phyloP scores from a whole-genome alignment of 768 basidiomycete genomes.

The Lactarius evosmus region DNA sequence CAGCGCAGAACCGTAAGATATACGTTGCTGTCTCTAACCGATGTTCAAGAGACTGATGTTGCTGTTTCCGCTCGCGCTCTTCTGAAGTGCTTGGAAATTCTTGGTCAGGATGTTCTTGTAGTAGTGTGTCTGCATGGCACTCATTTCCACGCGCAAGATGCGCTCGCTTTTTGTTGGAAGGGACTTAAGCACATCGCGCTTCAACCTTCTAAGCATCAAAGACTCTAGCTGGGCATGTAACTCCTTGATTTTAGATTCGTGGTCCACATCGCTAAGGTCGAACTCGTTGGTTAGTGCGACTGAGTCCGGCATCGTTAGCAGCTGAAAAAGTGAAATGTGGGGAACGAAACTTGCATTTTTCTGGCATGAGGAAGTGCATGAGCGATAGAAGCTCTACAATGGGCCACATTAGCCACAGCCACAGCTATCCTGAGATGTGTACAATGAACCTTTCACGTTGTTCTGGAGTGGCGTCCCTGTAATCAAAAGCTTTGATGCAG shows the following conservation, averaged over 20 bases:
- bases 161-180: constrained; percentile 98
- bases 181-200: constrained; percentile 93
- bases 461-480: constrained; percentile 98
- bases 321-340: neutral
- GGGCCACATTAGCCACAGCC: constrained; percentile 14
- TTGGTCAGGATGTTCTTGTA: constrained; percentile 98
- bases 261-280: constrained; percentile 89
- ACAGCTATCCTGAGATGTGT: constrained; percentile 13
- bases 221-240: constrained; percentile 89
- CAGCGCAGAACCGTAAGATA: constrained; percentile 1
- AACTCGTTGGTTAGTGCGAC: constrained; percentile 94
- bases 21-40: constrained; percentile 42
- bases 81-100: constrained; percentile 92
- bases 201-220: constrained; percentile 91
- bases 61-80: constrained; percentile 83
- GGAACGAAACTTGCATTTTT: constrained; percentile 66
- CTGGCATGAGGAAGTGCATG: constrained; percentile 99
- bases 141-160: constrained; percentile 97
- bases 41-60: constrained; percentile 97
- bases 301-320: constrained; percentile 35
- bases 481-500: constrained; percentile 91
- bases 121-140: constrained; percentile 91
- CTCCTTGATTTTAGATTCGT: constrained; percentile 93
- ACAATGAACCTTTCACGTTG: constrained; percentile 85
- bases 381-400: constrained; percentile 81